Base-by-base conservation (phyloP, 2,329 filamentous ascomycete genomes). In the Venturia asperata region DNA sequence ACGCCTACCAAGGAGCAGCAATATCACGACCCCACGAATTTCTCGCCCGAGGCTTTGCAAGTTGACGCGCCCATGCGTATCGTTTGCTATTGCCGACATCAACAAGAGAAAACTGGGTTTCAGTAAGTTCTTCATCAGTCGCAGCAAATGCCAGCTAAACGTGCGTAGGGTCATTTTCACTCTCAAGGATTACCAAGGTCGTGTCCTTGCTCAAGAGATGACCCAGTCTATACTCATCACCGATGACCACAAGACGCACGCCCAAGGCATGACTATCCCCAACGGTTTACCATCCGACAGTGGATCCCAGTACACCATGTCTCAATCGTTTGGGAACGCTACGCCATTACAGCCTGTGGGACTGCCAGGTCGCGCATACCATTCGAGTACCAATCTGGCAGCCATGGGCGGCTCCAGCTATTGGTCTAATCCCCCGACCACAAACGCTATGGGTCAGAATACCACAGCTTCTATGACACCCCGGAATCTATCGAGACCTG, bases 41-140 rank as follows among this genome's bases (percentile, higher is more conserved):
- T 75, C 73, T 70, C 61, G 9, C 39, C 52, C 6, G 86, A 85
- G 62, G 85, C 88, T 7, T 86, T 91, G 79, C 88, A 91, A 72
- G 87, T 96, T 27, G 88, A 92, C 69, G 86, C 91, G 1, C 92
- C 91, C 0, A 96, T 97, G 92, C 88, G 93, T 11, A 97, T 99
- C 71, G 91, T 92, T 30, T 99, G 93, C 75, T 99, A 97, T 77
- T 97, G 93, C 77, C 87, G 93, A 24, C 93, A 99, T 74, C 93
- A 97, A 71, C 87, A 89, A 67, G 94, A 97, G 77, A 97, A 97
- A 78, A 81, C 88, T 69, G 93, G 93, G 1, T 99, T 97, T 77
- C 83, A 83, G 76, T 80, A 70, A 68, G 77, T 73, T 62, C 61
- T 52, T 30, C 27, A 1, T 11, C 27, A 19, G 2, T 30, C 30